Evolutionary conservation across 768 basidiomycete species (phyloP).

Genomic region (Mycena albidolilacea): DNA sequence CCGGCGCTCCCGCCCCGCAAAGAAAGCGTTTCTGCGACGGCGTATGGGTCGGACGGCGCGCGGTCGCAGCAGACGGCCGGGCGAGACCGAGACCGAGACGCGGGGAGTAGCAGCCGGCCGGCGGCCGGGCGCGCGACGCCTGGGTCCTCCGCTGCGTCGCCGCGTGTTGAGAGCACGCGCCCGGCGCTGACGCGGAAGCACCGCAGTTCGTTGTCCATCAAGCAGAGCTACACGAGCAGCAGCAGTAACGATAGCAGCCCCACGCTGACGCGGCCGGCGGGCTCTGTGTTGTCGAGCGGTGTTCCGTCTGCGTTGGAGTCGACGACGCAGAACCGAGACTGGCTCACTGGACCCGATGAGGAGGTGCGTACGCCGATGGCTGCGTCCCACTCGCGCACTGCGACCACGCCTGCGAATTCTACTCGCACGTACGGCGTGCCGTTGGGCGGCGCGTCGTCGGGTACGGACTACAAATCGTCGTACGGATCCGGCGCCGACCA

Average conservation of each 20-base stretch:
- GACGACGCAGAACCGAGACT: slow-evolving; percentile 64
- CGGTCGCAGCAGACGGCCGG: slow-evolving; percentile 74
- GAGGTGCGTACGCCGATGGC: slow-evolving; percentile 33
- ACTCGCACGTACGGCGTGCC: slow-evolving; percentile 3
- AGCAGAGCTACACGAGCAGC: slow-evolving; percentile 46
- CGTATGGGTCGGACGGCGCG: slow-evolving; percentile 54
- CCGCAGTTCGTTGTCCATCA: slow-evolving; percentile 63
- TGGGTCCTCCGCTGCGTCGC: slow-evolving; percentile 24
- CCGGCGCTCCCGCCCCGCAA: slow-evolving; percentile 28
- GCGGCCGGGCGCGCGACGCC: slow-evolving; percentile 13
- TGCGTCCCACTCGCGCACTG: slow-evolving; percentile 30
- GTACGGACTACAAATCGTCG: neutral
- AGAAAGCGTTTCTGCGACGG: slow-evolving; percentile 16
- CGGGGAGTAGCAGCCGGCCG: slow-evolving; percentile 29
- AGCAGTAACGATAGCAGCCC: slow-evolving; percentile 21
- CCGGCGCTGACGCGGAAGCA: slow-evolving; percentile 68
- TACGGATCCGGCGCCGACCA: neutral
- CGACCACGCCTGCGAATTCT: slow-evolving; percentile 38
- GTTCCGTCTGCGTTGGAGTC: slow-evolving; percentile 23
- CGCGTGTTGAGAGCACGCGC: slow-evolving; percentile 44
- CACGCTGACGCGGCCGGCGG: neutral
- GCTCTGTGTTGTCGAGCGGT: slow-evolving; percentile 27
- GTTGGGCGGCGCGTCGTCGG: neutral
- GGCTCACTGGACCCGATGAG: slow-evolving; percentile 80
- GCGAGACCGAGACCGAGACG: slow-evolving; percentile 48